Evolutionary conservation across 116 monocot genomes (phyloP).

Genomic region (Thalassia testudinum): DNA sequence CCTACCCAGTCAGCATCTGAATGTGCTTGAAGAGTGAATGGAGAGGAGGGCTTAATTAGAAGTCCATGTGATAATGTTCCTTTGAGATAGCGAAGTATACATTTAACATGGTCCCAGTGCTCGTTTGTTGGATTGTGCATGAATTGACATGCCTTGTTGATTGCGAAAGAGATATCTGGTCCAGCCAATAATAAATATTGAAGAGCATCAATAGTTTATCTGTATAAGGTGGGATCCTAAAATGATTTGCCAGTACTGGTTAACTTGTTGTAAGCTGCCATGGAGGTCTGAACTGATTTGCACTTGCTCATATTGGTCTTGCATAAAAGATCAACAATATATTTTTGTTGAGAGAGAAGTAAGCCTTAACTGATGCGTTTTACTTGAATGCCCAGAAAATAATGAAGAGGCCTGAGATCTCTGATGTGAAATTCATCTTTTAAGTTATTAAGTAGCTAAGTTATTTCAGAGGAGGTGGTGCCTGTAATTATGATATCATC

Average conservation of each 20-base stretch:
- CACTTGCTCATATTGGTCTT: neutral
- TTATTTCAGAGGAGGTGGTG: no score
- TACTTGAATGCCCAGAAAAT: conserved; percentile 1
- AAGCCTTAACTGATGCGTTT: neutral
- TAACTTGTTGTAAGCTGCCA: no score
- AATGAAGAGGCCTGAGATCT: neutral
- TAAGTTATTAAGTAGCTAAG: neutral
- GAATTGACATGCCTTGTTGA: no score
- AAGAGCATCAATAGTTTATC: neutral
- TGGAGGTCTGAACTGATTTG: neutral
- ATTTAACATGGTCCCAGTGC: neutral
- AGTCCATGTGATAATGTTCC: neutral
- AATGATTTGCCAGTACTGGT: neutral
- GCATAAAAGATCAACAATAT: neutral
- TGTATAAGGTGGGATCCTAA: neutral
- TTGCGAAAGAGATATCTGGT: neutral
- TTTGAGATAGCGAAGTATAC: no score
- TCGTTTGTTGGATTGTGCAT: no score
- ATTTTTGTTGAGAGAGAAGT: neutral
- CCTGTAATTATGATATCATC: conserved; percentile 3
- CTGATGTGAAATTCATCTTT: neutral
- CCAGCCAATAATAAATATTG: neutral
- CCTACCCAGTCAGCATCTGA: neutral
- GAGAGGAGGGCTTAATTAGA: neutral
- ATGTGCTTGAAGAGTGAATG: neutral